A percentile compares a stretch with the other conserved stretches of the same genome.
These are phyloP conservation scores for Collybia sp. DNA, from an alignment of 768 basidiomycete species.

Conservation along the genomic window DNA sequence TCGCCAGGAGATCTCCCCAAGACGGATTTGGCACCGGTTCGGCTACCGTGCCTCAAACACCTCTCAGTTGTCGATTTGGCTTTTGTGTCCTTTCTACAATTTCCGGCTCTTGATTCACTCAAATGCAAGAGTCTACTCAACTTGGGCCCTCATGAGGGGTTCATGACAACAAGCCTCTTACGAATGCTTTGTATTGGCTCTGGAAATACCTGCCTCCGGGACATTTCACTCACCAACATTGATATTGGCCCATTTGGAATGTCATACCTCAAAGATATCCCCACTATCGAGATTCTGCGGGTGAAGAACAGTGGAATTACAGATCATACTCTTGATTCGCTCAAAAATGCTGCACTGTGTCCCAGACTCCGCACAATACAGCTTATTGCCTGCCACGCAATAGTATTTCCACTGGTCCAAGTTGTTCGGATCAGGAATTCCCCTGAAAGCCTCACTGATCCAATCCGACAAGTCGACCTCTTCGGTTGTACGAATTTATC, in stretches of 20 bases:
- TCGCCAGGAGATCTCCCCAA: slow-evolving; percentile 3
- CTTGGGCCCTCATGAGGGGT: slow-evolving; percentile 2
- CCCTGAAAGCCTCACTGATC: background rate
- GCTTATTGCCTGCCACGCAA: no score
- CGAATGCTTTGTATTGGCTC: slow-evolving; percentile 4
- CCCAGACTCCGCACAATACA: no score
- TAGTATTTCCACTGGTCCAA: no score
- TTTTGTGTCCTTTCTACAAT: slow-evolving; percentile 7
- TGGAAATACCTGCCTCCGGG: background rate
- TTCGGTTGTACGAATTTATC: no score
- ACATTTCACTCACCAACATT: slow-evolving; percentile 2
- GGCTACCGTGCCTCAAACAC: background rate
- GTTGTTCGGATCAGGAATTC: slow-evolving; percentile 2
- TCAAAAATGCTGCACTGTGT: no score
- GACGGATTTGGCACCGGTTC: background rate
- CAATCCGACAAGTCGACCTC: no score
- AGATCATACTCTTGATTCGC: no score
- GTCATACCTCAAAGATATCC: background rate
- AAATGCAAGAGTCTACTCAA: background rate
- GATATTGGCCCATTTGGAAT: slow-evolving; percentile 4
- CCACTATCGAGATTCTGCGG: background rate
- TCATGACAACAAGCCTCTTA: slow-evolving; percentile 2
- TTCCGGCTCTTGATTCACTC: slow-evolving; percentile 3
- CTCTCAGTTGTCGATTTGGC: slow-evolving; percentile 4
- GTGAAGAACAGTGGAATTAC: no score